Base-by-base conservation (phyloP, 495 filamentous ascomycete species). In the Penicillium nucicola region DNA sequence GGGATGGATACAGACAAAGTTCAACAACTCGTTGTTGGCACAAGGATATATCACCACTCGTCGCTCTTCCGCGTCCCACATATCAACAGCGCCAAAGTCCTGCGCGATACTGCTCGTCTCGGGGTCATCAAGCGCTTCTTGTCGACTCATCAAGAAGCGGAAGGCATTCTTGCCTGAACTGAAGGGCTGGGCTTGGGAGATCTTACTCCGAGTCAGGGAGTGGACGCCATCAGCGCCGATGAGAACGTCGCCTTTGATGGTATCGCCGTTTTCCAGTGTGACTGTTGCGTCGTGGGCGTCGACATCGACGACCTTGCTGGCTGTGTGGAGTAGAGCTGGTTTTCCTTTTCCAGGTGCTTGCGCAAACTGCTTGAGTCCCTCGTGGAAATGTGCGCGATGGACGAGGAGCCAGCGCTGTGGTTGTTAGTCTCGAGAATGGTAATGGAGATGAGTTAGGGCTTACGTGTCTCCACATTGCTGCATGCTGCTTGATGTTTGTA, bases 1-100 rank as follows among this genome's bases (percentile, higher is more conserved):
- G 0, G 82, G 79, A 57, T 85, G 79, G 22, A 84, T 77, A 34
- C 76, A 79, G 10, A 84, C 81, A 47, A 84, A 79, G 53, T 87
- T 85, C 28, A 87, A 62, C 9, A 78, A 20, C 38, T 75, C 65
- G 47, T 80, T 80, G 44, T 80, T 69, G 0, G 71, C 64, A 44
- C 75, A 81, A 0, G 82, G 81, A 46, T 86, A 87, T 52, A 84
- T 76, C 43, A 86, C 75, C 4, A 85, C 66, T 0, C 81, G 65
- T 14, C 75, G 66, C 38, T 86, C 80, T 0, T 57, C 39, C 0
- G 51, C 73, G 35, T 74, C 76, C 69, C 75, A 82, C 50, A 85
- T 76, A 25, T 53, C 48, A 12, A 84, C 58, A 0, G 77, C 58
- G 11, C 77, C 73, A 13, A 58, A 48, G 12, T 67, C 55, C 23